Evolutionary conservation across 2,329 filamentous ascomycete species (phyloP).

Genomic region (Didymella pinodella): DNA sequence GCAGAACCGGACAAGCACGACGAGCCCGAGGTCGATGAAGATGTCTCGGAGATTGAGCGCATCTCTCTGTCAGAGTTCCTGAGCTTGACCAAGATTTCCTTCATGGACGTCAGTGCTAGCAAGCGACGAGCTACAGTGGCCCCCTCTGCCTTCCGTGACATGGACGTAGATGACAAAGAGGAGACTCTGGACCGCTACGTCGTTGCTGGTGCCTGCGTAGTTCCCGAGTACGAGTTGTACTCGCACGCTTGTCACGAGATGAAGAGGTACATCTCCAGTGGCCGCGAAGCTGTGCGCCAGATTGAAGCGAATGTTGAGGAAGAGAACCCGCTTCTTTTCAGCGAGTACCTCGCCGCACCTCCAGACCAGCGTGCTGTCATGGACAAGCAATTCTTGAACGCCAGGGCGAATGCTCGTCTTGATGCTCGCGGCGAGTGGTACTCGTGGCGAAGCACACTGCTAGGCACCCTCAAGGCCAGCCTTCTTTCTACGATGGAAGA

Average conservation of each 20-base stretch:
- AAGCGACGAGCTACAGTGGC: conserved; percentile 84
- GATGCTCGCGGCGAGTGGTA: conserved; percentile 98
- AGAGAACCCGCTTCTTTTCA: conserved; percentile 90
- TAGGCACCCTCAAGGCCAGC: conserved; percentile 81
- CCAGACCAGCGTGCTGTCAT: conserved; percentile 85
- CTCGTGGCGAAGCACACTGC: conserved; percentile 91
- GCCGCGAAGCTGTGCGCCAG: conserved; percentile 85
- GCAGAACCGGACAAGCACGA: conserved; percentile 31
- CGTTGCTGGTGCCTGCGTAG: conserved; percentile 86
- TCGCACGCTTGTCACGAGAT: conserved; percentile 95
- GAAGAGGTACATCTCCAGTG: conserved; percentile 96
- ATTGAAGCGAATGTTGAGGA: conserved; percentile 89
- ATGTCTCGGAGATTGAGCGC: conserved; percentile 59
- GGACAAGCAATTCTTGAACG: conserved; percentile 97
- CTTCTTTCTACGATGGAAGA: conserved; percentile 77
- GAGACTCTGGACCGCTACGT: conserved; percentile 77
- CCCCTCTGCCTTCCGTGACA: conserved; percentile 46
- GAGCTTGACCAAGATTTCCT: conserved; percentile 93
- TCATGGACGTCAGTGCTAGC: conserved; percentile 98
- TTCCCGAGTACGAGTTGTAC: conserved; percentile 92
- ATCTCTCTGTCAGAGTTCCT: conserved; percentile 93
- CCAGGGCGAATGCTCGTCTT: conserved; percentile 89
- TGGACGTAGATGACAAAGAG: conserved; percentile 55
- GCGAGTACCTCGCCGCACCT: conserved; percentile 86
- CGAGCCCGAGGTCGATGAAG: conserved; percentile 32